These are phyloP conservation scores for Atkinsonella texensis DNA, from an alignment of 2,329 filamentous ascomycete species.

Conservation along the genomic window DNA sequence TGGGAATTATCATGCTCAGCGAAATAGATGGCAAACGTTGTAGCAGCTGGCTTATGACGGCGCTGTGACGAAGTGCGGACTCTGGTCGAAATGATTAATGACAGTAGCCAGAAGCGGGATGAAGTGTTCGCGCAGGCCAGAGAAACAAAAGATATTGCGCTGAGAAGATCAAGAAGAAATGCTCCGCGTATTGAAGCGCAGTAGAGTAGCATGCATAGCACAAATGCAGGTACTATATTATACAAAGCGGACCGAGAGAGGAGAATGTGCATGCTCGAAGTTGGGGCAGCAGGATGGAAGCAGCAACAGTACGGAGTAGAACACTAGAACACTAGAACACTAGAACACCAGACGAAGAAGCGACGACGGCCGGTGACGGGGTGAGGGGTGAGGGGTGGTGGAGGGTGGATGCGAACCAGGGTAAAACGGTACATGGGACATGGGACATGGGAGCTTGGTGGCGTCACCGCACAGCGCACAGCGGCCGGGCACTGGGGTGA, in stretches of 20 bases:
- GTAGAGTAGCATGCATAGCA: background rate
- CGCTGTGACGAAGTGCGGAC: background rate
- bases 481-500: too few relatives aligned
- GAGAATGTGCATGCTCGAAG: background rate
- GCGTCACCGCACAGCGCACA: background rate
- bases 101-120: background rate
- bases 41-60: background rate
- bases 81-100: background rate
- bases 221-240: background rate
- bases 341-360: background rate
- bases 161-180: background rate
- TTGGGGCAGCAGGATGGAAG: background rate
- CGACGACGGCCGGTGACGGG: background rate
- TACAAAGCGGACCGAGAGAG: background rate
- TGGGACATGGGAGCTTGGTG: background rate
- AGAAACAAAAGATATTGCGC: background rate
- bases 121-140: background rate
- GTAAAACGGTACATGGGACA: background rate
- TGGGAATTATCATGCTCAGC: background rate
- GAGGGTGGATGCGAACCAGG: background rate
- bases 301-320: background rate
- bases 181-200: background rate
- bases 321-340: background rate
- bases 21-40: background rate
- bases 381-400: background rate